Evolutionary conservation across 2,329 filamentous ascomycete species (phyloP).

Genomic region (Colletotrichum salicis): DNA sequence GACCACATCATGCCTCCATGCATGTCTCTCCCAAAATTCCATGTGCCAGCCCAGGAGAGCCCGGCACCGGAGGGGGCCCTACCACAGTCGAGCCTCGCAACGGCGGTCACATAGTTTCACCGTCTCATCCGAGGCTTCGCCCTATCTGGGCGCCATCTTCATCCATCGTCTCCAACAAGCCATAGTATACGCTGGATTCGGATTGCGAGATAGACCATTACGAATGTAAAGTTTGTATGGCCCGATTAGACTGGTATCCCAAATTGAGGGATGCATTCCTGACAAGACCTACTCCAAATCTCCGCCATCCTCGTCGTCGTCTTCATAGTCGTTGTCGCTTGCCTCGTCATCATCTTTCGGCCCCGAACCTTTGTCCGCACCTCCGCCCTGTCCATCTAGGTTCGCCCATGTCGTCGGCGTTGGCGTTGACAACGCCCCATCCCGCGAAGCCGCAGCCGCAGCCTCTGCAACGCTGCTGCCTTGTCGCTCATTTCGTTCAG

Average conservation of each 20-base stretch:
- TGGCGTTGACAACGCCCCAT: conserved; percentile 43
- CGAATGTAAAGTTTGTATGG: neutral
- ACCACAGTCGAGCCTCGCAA: neutral
- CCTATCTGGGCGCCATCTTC: neutral
- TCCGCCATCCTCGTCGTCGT: conserved; percentile 39
- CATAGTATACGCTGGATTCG: neutral
- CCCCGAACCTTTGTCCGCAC: conserved; percentile 24
- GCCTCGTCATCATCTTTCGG: conserved; percentile 33
- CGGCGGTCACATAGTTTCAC: neutral
- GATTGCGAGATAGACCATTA: neutral
- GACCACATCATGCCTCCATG: conserved; percentile 31
- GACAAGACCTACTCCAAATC: neutral
- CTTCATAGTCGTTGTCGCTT: conserved; percentile 39
- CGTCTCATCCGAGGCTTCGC: conserved; percentile 9
- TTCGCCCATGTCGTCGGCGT: conserved; percentile 50
- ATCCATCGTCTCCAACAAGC: neutral
- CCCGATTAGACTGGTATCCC: neutral
- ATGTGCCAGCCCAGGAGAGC: conserved; percentile 15
- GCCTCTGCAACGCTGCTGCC: neutral
- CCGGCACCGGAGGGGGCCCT: neutral
- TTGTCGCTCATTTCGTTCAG: neutral
- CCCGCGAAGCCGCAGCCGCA: neutral
- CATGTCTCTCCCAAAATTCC: conserved; percentile 22
- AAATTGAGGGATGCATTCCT: neutral
- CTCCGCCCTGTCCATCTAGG: conserved; percentile 38